Evolutionary conservation across 179 eudicot genomes (phyloP).

Genomic region (Gypsophila paniculata): DNA sequence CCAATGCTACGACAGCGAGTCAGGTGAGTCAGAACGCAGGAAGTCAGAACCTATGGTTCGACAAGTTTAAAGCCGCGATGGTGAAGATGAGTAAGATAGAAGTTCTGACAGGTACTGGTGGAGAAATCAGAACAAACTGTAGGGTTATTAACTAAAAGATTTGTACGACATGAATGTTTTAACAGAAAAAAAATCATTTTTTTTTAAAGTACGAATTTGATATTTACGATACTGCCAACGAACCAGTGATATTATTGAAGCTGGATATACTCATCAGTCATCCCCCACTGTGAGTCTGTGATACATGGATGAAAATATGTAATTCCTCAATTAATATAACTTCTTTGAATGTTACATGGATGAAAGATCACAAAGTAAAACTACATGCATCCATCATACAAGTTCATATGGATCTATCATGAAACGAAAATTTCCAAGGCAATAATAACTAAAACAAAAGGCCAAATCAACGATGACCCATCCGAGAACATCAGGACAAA

Average conservation of each 20-base stretch:
- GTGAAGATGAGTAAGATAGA: conserved; percentile 71
- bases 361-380: neutral
- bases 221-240: neutral
- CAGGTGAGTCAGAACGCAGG: conserved; percentile 45
- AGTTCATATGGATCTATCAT: neutral
- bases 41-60: conserved; percentile 37
- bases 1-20: conserved; percentile 30
- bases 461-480: neutral
- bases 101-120: conserved; percentile 47
- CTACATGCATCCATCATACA: neutral
- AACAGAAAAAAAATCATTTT: neutral
- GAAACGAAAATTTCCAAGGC: neutral
- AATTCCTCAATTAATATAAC: neutral
- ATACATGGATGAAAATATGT: too few species aligned
- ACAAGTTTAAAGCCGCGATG: conserved; percentile 59
- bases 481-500: neutral
- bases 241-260: neutral
- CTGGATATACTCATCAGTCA: too few species aligned
- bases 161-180: neutral
- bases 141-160: conserved; percentile 41
- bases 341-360: too few species aligned
- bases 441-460: neutral
- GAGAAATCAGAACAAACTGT: conserved; percentile 62
- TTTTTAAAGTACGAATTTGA: neutral
- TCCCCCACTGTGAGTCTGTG: too few species aligned